phyloP scores from a whole-genome alignment of 306 rosid genomes.

The Pueraria montana region DNA sequence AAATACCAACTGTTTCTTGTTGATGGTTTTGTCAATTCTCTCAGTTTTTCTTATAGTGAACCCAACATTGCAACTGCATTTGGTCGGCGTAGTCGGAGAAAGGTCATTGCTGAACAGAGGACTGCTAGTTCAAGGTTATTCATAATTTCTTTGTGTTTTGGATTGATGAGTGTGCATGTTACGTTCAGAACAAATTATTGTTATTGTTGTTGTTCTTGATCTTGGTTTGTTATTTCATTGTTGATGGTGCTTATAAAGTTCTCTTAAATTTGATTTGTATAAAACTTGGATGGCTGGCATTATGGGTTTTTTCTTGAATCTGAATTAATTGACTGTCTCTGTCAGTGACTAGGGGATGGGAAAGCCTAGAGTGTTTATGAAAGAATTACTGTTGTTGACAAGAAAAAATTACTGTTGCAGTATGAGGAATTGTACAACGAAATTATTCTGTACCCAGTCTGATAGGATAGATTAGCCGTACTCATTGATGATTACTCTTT shows the following conservation, averaged over 20 bases:
- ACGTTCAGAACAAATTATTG: not conserved
- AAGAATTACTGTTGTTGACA: not conserved
- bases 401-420: not conserved
- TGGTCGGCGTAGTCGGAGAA: constrained; percentile 95
- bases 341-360: constrained; percentile 12
- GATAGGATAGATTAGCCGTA: not conserved
- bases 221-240: constrained; percentile 31
- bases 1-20: constrained; percentile 55
- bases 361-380: constrained; percentile 19
- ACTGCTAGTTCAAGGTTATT: constrained; percentile 98
- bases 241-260: constrained; percentile 2
- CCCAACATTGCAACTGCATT: constrained; percentile 95
- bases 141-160: constrained; percentile 47
- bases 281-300: constrained; percentile 21
- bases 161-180: constrained; percentile 41
- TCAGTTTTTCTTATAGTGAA: constrained; percentile 98
- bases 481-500: not conserved
- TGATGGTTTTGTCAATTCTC: constrained; percentile 63
- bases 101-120: constrained; percentile 95
- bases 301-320: constrained; percentile 27
- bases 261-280: constrained; percentile 16
- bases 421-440: not conserved
- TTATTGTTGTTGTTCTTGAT: constrained; percentile 36
- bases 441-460: constrained; percentile 4
- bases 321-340: constrained; percentile 37